phyloP scores from a whole-genome alignment of 495 filamentous ascomycete genomes.

The Pyrenula massariospora region DNA sequence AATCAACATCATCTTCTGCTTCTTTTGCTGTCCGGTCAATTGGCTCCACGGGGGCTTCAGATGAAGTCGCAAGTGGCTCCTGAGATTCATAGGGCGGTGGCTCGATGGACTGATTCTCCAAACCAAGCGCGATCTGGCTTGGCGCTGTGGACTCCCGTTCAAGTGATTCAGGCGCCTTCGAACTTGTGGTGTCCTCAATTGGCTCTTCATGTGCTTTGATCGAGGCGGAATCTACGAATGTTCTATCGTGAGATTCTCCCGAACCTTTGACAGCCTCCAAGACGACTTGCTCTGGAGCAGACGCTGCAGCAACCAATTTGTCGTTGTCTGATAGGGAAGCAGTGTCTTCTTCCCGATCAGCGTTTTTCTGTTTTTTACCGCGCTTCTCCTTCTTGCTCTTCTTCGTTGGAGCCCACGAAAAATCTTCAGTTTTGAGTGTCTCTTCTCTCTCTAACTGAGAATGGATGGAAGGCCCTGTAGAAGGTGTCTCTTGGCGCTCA shows the following conservation, averaged over 20 bases:
- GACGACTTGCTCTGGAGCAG: not conserved
- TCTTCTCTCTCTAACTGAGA: not conserved
- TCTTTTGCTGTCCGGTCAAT: not conserved
- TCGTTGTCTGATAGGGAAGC: not conserved
- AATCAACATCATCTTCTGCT: not conserved
- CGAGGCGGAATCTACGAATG: not conserved
- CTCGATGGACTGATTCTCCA: not conserved
- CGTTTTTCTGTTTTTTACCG: conserved; percentile 10
- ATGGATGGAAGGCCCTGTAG: not conserved
- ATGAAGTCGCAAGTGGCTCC: not conserved
- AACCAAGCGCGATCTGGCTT: not conserved
- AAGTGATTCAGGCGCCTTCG: not conserved
- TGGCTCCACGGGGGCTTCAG: not conserved
- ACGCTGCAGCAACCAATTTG: not conserved
- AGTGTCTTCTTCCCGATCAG: conserved; percentile 1
- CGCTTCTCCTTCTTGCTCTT: conserved; percentile 24
- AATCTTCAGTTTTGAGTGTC: conserved; percentile 9
- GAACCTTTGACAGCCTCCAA: not conserved
- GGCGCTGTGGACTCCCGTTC: not conserved
- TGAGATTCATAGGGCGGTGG: not conserved
- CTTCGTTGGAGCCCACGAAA: conserved; percentile 10
- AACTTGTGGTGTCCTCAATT: not conserved
- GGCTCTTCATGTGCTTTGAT: not conserved
- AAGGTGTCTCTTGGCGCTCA: not conserved
- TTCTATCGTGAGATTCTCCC: not conserved